phyloP scores from a whole-genome alignment of 768 basidiomycete genomes.

The Trametes sanguinea region DNA sequence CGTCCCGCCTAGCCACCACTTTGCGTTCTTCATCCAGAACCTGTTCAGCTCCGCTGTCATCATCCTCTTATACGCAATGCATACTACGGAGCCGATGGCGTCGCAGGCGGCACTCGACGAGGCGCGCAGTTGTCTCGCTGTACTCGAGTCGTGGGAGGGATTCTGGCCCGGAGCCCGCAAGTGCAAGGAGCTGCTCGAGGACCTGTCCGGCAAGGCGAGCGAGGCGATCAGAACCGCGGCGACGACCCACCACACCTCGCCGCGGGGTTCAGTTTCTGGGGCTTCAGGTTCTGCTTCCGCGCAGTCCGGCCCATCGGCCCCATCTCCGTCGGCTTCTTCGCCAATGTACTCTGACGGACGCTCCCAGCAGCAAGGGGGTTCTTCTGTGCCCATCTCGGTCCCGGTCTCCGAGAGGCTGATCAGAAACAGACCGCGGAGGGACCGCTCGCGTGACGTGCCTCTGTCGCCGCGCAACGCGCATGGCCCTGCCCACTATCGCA shows the following conservation, averaged over 20 bases:
- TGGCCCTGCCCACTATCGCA: slow-evolving; percentile 31
- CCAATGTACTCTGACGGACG: slow-evolving; percentile 22
- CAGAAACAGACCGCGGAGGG: slow-evolving; percentile 32
- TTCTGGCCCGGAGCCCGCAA: slow-evolving; percentile 88
- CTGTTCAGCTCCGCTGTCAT: slow-evolving; percentile 89
- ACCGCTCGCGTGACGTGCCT: slow-evolving; percentile 36
- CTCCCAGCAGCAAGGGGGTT: slow-evolving; percentile 3
- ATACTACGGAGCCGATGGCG: slow-evolving; percentile 64
- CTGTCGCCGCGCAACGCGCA: slow-evolving; percentile 32
- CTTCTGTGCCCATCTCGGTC: slow-evolving; percentile 23
- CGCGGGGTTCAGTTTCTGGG: slow-evolving; percentile 19
- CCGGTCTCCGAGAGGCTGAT: slow-evolving; percentile 28
- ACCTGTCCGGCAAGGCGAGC: slow-evolving; percentile 66
- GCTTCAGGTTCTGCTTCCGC: not conserved
- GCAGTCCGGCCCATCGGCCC: slow-evolving; percentile 16
- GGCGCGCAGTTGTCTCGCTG: slow-evolving; percentile 67
- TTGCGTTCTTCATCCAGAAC: slow-evolving; percentile 88
- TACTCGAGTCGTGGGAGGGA: slow-evolving; percentile 81
- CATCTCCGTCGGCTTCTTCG: slow-evolving; percentile 22
- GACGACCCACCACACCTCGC: slow-evolving; percentile 17
- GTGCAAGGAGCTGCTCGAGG: slow-evolving; percentile 78
- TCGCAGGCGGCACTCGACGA: slow-evolving; percentile 81
- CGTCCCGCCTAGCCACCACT: slow-evolving; percentile 83
- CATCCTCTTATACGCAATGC: slow-evolving; percentile 84
- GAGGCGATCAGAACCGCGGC: slow-evolving; percentile 55